Evolutionary conservation across 371 early-diverging fungal species (phyloP), one percentile per base, ranked within the genome.

Genomic region (Dichotomocladium elegans): DNA sequence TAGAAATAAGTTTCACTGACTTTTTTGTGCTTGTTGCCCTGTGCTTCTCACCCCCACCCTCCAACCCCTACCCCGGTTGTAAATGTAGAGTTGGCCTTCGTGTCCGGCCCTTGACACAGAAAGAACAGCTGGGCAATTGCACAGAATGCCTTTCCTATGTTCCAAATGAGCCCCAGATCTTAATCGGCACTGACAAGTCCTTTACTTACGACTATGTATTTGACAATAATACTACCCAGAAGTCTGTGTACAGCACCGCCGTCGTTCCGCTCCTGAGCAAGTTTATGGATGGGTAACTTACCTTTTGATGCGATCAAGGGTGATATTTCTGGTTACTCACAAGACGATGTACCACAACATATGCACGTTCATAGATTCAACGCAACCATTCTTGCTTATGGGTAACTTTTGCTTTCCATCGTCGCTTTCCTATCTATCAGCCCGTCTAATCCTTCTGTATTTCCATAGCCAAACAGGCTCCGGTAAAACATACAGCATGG

Each of bases 381-480:
- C 82, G 93, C 85, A 48, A 96, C 91, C 22, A 90, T 93, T 50
- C 81, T 99, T 26, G 99, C 99, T 22, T 99, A 99, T 72, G 99
- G 90, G 68, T 91, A 93, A 71, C 44, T 81, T 41, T 26, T 45
- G 37, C 37, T 37, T 17, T 15, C n/a, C n/a, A n/a, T n/a, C n/a
- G n/a, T n/a, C n/a, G n/a, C n/a, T n/a, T n/a, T n/a, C n/a, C n/a
- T n/a, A n/a, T n/a, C n/a, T 1, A 47, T 1, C 7, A 2, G 14
- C 17, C 19, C 30, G 12, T 11, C 14, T 33, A 29, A 47, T 17
- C 21, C 21, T 12, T 31, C n/a, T 15, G n/a, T 10, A 47, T 28
- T 11, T 3, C 12, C 1, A 26, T 45, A 77, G 77, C 25, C 77
- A 77, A 71, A 77, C 77, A 4, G 74, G 73, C 11, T 68, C 74